Evolutionary conservation across 1,139 yeast species (phyloP), one percentile per base, ranked within the genome.

Genomic region (Geotrichum citri-aurantii): DNA sequence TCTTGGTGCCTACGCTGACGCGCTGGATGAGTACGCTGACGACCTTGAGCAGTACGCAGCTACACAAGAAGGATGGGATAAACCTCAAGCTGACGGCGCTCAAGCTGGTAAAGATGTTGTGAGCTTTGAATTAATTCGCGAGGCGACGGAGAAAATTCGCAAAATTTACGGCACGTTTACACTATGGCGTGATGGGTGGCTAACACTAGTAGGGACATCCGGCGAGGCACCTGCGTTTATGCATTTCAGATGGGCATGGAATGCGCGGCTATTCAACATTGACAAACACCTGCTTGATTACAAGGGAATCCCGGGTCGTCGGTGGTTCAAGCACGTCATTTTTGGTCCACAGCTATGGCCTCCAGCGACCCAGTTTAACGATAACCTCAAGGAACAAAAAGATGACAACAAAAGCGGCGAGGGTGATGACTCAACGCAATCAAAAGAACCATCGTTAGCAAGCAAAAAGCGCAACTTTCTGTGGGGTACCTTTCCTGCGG

Each of bases 171-270:
- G 61, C 11, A 50, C 54, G 61, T 76, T 73, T 66, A 75, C 70
- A 12, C 72, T 73, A 12, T 86, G 87, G 83, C 69, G 70, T 21
- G 67, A 71, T 14, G 81, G 82, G 1, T 87, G 95, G 93, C 70
- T 69, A 24, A 77, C 77, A 17, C 69, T 75, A 12, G 73, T 77
- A 17, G 60, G 63, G 12, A 57, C 57, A 8, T 59, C 62, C 10
- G 74, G 72, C 44, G 96, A 89, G 68, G 92, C 96, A 0, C 81
- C 90, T 2, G 71, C 86, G 52, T 75, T 87, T 59, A 81, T 92
- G 0, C 80, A 84, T 61, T 84, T 82, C 65, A 78, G 98, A 66
- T 82, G 90, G 86, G 82, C 81, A 62, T 87, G 95, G 90, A 92
- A 92, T 72, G 79, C 83, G 33, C 82, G 83, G 62, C 73, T 90